These are phyloP conservation scores for Vitis hybrid DNA, from an alignment of 177 flowering plant species.

Conservation along the genomic window DNA sequence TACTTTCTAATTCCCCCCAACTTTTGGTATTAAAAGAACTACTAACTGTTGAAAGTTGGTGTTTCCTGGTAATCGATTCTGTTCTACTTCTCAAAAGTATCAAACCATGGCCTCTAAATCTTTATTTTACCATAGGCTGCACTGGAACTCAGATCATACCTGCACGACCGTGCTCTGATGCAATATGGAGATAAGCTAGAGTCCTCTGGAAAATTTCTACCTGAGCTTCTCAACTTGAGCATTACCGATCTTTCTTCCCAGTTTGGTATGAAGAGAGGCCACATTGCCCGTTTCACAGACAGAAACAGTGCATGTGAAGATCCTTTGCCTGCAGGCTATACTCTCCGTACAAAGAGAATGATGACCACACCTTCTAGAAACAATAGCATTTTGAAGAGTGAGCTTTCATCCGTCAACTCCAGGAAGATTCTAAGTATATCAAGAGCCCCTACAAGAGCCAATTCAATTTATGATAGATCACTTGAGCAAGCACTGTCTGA, in stretches of 20 bases:
- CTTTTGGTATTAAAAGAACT: background rate
- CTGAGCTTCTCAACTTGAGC: slow-evolving; percentile 56
- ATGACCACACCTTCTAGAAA: slow-evolving; percentile 20
- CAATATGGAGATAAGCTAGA: slow-evolving; percentile 70
- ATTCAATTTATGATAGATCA: slow-evolving; percentile 16
- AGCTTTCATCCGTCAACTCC: slow-evolving; percentile 24
- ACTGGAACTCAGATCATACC: slow-evolving; percentile 68
- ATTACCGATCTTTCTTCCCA: slow-evolving; percentile 42
- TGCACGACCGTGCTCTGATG: slow-evolving; percentile 71
- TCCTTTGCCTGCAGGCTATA: slow-evolving; percentile 29
- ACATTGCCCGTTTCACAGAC: slow-evolving; percentile 58
- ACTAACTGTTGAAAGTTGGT: background rate
- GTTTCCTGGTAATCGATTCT: background rate
- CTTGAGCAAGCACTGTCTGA: slow-evolving; percentile 44
- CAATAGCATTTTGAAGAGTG: slow-evolving; percentile 19
- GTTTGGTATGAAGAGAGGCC: slow-evolving; percentile 73
- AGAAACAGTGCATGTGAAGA: slow-evolving; percentile 41
- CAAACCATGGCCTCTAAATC: background rate
- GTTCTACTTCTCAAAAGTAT: background rate
- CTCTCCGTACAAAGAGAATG: slow-evolving; percentile 21
- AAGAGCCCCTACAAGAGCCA: slow-evolving; percentile 23
- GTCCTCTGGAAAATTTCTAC: slow-evolving; percentile 45
- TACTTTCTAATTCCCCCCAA: background rate
- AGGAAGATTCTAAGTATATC: slow-evolving; percentile 20
- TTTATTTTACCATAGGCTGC: slow-evolving; percentile 49